Base-by-base conservation (phyloP, 2,329 filamentous ascomycete species). In the Colletotrichum eremochloae region DNA sequence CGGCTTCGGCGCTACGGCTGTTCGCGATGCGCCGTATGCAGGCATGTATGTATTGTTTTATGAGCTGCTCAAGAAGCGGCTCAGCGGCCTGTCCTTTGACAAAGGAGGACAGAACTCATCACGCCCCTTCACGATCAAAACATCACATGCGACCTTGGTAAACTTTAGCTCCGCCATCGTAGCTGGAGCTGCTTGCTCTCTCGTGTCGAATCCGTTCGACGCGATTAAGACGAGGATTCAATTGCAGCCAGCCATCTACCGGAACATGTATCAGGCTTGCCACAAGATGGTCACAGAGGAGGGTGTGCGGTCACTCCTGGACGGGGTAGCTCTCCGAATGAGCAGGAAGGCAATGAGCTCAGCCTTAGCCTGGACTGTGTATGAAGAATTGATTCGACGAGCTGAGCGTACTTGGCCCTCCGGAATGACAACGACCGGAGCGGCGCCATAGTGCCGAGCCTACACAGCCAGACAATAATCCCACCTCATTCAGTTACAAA, bases 321-420 rank as follows among this genome's bases (percentile, higher is more conserved):
- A 96, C 80, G 96, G 96, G 1, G 82, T 99, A 68, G 94, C 90
- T 1, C 84, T 99, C 76, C 89, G 96, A 68, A 97, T 98, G 87
- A 93, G 92, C 57, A 88, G 96, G 76, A 99, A 99, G 82, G 96
- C 95, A 6, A 83, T 98, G 56, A 98, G 95, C 81, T 96, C 93
- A 64, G 96, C 96, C n/a, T 86, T 98, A 76, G 96, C 96, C 9
- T 99, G 96, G 96, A 98, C 96, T 12, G 87, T 98, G 52, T 99
- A 99, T 79, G 96, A 99, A 84, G 96, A 98, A 81, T 82, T 98
- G 77, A 92, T 98, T 74, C 86, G 95, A 72, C 88, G 93, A 76
- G 93, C 92, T 29, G 84, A 86, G 75, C 74, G 74, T 48, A 71
- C 66, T n/a, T 75, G 69, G 73, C 38, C 71, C 48, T 50, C 70